phyloP scores from a whole-genome alignment of 208 protist species.

The Wallacemonas collosoma region DNA sequence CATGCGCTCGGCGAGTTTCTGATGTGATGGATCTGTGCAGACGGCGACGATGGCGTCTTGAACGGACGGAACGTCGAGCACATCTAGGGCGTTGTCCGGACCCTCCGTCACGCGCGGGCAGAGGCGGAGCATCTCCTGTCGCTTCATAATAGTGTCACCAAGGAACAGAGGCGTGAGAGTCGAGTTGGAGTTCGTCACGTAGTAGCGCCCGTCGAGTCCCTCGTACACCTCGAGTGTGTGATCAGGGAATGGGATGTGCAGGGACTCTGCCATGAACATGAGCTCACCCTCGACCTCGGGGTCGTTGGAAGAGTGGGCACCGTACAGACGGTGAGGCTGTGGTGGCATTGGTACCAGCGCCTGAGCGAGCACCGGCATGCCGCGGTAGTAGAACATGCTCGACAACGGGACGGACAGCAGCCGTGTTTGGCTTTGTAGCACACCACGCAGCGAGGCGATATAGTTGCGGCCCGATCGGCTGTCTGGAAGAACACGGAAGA shows the following conservation, averaged over 20 bases:
- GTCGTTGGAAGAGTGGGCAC: conserved; percentile 58
- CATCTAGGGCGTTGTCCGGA: conserved; percentile 52
- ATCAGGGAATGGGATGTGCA: conserved; percentile 67
- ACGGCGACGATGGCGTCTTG: conserved; percentile 43
- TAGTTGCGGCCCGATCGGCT: conserved; percentile 84
- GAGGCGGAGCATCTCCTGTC: conserved; percentile 73
- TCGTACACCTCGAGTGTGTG: conserved; percentile 77
- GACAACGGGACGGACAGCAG: conserved; percentile 83
- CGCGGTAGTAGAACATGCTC: conserved; percentile 83
- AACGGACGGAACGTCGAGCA: conserved; percentile 40
- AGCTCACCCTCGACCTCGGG: conserved; percentile 76
- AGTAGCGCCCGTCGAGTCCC: conserved; percentile 76
- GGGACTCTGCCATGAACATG: conserved; percentile 70
- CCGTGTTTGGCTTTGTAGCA: conserved; percentile 67
- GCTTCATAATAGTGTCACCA: conserved; percentile 79
- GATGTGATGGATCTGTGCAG: conserved; percentile 15
- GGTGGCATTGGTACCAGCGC: conserved; percentile 79
- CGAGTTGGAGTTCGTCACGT: conserved; percentile 78
- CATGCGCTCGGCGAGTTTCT: conserved; percentile 24
- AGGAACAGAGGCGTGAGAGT: conserved; percentile 72
- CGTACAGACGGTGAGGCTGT: conserved; percentile 61
- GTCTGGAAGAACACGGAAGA: conserved; percentile 86
- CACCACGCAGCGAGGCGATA: conserved; percentile 73
- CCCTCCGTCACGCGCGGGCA: conserved; percentile 54
- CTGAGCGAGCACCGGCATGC: conserved; percentile 88